A percentile compares a stretch with the other conserved stretches of the same genome.
Conservation (phyloP, 805 yeast species). For the Saccharomycopsis javanensis region DNA sequence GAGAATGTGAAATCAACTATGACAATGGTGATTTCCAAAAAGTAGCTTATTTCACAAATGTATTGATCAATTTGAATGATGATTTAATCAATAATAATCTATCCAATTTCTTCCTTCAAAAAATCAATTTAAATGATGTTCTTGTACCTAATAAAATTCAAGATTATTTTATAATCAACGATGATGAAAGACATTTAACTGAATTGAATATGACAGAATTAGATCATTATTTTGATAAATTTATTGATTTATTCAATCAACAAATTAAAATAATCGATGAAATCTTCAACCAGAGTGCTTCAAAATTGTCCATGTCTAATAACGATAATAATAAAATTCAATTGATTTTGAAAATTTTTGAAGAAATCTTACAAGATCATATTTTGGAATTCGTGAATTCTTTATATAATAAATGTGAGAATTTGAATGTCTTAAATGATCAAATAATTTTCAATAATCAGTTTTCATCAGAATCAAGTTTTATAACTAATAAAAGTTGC, state of each 20-base stretch:
- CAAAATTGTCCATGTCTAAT: neutral
- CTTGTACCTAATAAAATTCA: slow-evolving; percentile 29
- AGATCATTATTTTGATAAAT: slow-evolving; percentile 22
- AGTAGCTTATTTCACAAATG: slow-evolving; percentile 27
- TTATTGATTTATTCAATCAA: slow-evolving; percentile 27
- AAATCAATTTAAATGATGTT: slow-evolving; percentile 28
- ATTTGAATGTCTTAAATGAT: slow-evolving; percentile 21
- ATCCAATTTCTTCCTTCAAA: slow-evolving; percentile 33
- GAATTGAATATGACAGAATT: slow-evolving; percentile 22
- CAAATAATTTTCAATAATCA: slow-evolving; percentile 26
- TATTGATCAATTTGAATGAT: slow-evolving; percentile 27
- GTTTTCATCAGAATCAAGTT: neutral
- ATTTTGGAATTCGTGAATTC: slow-evolving; percentile 24
- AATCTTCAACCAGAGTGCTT: slow-evolving; percentile 21
- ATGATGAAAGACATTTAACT: slow-evolving; percentile 12
- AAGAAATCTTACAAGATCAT: slow-evolving; percentile 31
- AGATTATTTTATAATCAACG: slow-evolving; percentile 20
- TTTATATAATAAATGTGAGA: slow-evolving; percentile 21
- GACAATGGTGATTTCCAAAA: slow-evolving; percentile 36
- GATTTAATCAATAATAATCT: slow-evolving; percentile 30
- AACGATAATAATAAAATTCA: slow-evolving; percentile 30
- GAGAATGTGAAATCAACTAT: slow-evolving; percentile 55
- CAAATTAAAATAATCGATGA: slow-evolving; percentile 31
- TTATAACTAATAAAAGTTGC: neutral
- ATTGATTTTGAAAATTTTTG: slow-evolving; percentile 30